These are phyloP conservation scores for Starmerella cellae DNA, from an alignment of 805 yeast genomes.

Conservation along the genomic window DNA sequence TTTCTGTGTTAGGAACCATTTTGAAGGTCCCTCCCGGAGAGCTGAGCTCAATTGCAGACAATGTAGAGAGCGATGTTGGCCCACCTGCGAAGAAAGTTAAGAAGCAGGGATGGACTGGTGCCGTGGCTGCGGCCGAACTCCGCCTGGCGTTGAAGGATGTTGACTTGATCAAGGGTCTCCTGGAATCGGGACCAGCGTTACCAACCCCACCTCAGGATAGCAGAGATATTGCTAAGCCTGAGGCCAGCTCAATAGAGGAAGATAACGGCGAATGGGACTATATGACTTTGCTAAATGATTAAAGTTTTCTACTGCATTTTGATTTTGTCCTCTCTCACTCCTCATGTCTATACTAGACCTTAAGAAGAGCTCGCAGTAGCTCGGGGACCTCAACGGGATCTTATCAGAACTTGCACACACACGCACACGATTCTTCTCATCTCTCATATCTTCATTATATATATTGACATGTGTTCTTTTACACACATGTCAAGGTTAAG, in stretches of 20 bases:
- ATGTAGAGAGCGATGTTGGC: slow-evolving; percentile 14
- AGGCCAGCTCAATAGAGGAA: neutral
- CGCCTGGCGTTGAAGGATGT: slow-evolving; percentile 27
- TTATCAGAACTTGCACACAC: neutral
- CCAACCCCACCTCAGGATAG: slow-evolving; percentile 18
- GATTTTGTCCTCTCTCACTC: neutral
- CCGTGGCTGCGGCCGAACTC: slow-evolving; percentile 26
- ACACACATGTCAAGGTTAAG: no score
- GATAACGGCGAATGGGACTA: slow-evolving; percentile 12
- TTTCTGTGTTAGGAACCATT: slow-evolving; percentile 27
- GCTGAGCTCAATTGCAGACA: slow-evolving; percentile 10
- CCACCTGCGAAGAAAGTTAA: slow-evolving; percentile 2
- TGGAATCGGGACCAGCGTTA: slow-evolving; percentile 9
- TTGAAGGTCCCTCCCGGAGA: slow-evolving; percentile 27
- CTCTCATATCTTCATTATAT: no score
- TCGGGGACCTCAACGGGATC: no score
- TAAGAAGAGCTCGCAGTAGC: no score
- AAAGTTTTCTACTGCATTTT: neutral
- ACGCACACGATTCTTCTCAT: no score
- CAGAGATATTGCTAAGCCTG: neutral
- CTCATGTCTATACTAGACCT: no score
- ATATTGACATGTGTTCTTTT: neutral
- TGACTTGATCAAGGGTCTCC: slow-evolving; percentile 21
- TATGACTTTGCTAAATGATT: slow-evolving; percentile 11
- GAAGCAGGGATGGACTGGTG: slow-evolving; percentile 15